These are phyloP conservation scores for Raffaelea ambrosiae DNA, from an alignment of 2,329 filamentous ascomycete genomes.

Conservation along the genomic window DNA sequence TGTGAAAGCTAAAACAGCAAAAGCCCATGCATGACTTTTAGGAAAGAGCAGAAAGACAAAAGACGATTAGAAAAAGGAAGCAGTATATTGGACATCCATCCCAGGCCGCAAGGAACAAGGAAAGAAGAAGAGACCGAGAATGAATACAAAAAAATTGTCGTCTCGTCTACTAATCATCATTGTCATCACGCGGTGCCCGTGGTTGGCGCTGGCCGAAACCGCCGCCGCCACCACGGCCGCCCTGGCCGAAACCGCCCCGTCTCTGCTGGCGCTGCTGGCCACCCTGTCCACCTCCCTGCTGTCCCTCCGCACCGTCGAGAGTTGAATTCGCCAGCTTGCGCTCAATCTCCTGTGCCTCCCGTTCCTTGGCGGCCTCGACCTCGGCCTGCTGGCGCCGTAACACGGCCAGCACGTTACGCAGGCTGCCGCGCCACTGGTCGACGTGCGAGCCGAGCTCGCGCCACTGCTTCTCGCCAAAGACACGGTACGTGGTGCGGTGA, in stretches of 20 bases:
- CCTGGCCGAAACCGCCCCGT: neutral
- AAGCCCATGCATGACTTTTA: neutral
- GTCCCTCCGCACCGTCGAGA: conserved; percentile 22
- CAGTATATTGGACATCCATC: too few relatives aligned
- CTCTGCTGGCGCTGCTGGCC: conserved; percentile 10
- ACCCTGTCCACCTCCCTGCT: conserved; percentile 16
- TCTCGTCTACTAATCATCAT: conserved; percentile 46
- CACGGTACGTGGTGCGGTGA: conserved; percentile 91
- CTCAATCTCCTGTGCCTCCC: conserved; percentile 64
- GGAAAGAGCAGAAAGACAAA: neutral
- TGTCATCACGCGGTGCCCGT: conserved; percentile 33
- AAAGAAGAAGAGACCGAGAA: too few relatives aligned
- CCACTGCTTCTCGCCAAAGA: conserved; percentile 98
- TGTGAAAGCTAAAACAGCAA: too few relatives aligned
- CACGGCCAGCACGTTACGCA: conserved; percentile 69
- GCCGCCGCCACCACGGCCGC: conserved; percentile 3
- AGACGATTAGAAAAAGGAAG: neutral
- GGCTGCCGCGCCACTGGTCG: conserved; percentile 81
- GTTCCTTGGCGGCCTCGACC: conserved; percentile 68
- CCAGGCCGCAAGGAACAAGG: too few relatives aligned
- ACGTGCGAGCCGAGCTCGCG: conserved; percentile 83
- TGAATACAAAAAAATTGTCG: too few relatives aligned
- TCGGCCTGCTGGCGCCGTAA: conserved; percentile 75
- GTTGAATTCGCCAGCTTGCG: conserved; percentile 38
- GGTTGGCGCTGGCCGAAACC: conserved; percentile 18